Base-by-base conservation (phyloP, 441 rosid genomes). In the Pelargonium fulgidum region DNA sequence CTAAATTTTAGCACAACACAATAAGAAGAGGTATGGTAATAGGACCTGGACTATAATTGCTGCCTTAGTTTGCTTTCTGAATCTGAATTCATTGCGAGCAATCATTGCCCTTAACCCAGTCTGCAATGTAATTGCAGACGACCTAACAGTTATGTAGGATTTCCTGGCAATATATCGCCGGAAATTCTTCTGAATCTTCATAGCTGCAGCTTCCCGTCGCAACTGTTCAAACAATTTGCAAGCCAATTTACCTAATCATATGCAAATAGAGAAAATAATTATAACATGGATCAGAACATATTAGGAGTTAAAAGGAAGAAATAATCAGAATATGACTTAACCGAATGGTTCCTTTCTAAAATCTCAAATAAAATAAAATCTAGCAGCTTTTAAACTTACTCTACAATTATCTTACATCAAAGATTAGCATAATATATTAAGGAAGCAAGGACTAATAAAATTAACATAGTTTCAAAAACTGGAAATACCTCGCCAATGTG, bases 1-100 rank as follows among this genome's bases (percentile, higher is more conserved):
- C 45, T 14, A 22, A 72, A 14, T 48, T 64, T 41, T 56, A 65
- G 73, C 68, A 68, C 52, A 73, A 70, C 75, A 72, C 69, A 64
- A 65, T 65, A 29, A 75, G 58, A 68, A 76, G 44, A 68, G 41
- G 64, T n/a, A 47, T 66, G 70, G 64, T n/a, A 63, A 68, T 63
- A 52, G 17, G 56, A 96, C 99, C 98, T 96, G 97, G 66, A 96
- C 82, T 68, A 81, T 81, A 67, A 84, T 87, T 75, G 98, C 89
- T 71, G 98, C 98, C 87, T 88, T 93, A 50, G 97, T 96, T 85
- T 85, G 97, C 86, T 84, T 89, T 86, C 96, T 84, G 81, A 86
- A 88, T 82, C 97, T 86, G 79, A 89, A 96, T 71, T 89, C 99
- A 84, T 88, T 83, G 70, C 94, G 94, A 80, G 98, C 97, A 76